A percentile compares a stretch with the other conserved stretches of the same genome.
Conservation (phyloP, 2,329 filamentous ascomycete genomes). For the Botryotinia globosa region DNA sequence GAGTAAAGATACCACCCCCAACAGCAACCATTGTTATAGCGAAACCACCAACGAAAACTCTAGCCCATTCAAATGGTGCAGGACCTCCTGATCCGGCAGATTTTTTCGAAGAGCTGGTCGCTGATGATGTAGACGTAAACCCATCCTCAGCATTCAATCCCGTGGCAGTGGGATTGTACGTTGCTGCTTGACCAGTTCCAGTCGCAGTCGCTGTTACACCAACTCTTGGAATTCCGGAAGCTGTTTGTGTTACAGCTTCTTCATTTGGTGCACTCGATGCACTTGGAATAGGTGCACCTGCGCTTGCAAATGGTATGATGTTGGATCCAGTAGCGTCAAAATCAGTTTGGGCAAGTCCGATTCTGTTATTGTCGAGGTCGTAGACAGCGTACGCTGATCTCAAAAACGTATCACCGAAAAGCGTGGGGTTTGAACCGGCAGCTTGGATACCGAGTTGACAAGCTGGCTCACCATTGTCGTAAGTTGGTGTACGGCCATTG, state of each 20-base stretch:
- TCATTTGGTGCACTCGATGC: slow-evolving; percentile 30
- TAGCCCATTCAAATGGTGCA: slow-evolving; percentile 34
- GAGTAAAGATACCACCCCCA: slow-evolving; percentile 32
- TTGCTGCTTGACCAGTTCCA: slow-evolving; percentile 25
- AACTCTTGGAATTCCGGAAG: slow-evolving; percentile 32
- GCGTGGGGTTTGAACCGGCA: slow-evolving; percentile 32
- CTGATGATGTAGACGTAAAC: slow-evolving; percentile 27
- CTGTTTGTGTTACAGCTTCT: slow-evolving; percentile 34
- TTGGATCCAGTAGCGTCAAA: slow-evolving; percentile 42
- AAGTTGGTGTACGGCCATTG: slow-evolving; percentile 38
- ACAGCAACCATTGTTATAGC: slow-evolving; percentile 30
- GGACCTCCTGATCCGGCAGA: slow-evolving; percentile 29
- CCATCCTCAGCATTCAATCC: slow-evolving; percentile 34
- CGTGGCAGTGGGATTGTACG: slow-evolving; percentile 33
- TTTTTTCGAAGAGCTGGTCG: slow-evolving; percentile 27
- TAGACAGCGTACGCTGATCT: slow-evolving; percentile 55
- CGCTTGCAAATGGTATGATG: slow-evolving; percentile 34
- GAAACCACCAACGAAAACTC: slow-evolving; percentile 28
- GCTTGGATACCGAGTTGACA: slow-evolving; percentile 56
- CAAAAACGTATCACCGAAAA: slow-evolving; percentile 53
- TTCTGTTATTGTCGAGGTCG: slow-evolving; percentile 50
- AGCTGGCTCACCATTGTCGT: slow-evolving; percentile 36
- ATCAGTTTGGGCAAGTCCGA: slow-evolving; percentile 50
- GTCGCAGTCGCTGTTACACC: slow-evolving; percentile 25
- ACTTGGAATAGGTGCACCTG: slow-evolving; percentile 34